Percentiles rank a stretch among this genome's conserved stretches.
phyloP scores from a whole-genome alignment of 352 stramenopile species.

The Phytophthora foliorum region DNA sequence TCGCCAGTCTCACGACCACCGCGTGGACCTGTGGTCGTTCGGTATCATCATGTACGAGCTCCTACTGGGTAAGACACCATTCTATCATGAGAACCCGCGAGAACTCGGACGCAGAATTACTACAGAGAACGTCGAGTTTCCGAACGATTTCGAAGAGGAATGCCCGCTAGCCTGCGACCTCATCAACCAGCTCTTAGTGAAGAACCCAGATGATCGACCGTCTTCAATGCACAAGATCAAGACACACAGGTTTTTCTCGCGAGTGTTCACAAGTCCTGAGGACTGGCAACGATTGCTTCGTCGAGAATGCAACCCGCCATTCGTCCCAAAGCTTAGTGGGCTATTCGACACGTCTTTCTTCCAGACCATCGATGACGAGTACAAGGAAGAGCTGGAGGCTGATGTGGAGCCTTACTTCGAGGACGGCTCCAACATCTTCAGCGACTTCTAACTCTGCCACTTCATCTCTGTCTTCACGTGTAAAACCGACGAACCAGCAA shows the following conservation, averaged over 20 bases:
- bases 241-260: slow-evolving; percentile 65
- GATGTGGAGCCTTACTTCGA: slow-evolving; percentile 69
- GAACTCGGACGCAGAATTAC: slow-evolving; percentile 85
- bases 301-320: slow-evolving; percentile 59
- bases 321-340: slow-evolving; percentile 68
- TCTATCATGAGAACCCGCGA: slow-evolving; percentile 86
- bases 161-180: slow-evolving; percentile 60
- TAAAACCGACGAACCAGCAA: slow-evolving; percentile 12
- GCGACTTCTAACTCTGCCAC: slow-evolving; percentile 47
- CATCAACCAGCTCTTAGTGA: slow-evolving; percentile 68
- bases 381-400: slow-evolving; percentile 64
- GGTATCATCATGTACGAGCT: slow-evolving; percentile 93
- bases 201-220: slow-evolving; percentile 55
- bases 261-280: slow-evolving; percentile 39
- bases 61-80: slow-evolving; percentile 85
- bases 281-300: slow-evolving; percentile 56
- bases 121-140: slow-evolving; percentile 70
- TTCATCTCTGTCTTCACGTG: slow-evolving; percentile 23
- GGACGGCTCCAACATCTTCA: slow-evolving; percentile 76
- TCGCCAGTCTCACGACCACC: slow-evolving; percentile 67
- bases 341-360: slow-evolving; percentile 83
- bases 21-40: slow-evolving; percentile 84
- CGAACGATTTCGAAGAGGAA: slow-evolving; percentile 68
- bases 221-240: slow-evolving; percentile 63
- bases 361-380: slow-evolving; percentile 59